phyloP scores from a whole-genome alignment of 495 filamentous ascomycete genomes.

The Aspergillus kassunensis region DNA sequence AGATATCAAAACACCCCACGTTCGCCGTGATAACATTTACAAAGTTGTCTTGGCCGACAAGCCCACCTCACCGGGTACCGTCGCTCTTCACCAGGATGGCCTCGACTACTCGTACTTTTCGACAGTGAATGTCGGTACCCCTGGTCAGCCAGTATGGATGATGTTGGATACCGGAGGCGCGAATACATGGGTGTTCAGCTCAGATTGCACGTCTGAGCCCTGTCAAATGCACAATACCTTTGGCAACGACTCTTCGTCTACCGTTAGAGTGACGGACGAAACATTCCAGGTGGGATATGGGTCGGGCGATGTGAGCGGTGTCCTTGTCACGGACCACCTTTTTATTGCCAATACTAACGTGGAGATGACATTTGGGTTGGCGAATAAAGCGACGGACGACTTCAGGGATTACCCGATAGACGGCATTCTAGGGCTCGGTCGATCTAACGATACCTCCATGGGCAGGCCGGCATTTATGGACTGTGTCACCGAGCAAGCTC shows the following conservation, averaged over 20 bases:
- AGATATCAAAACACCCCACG: slow-evolving; percentile 29
- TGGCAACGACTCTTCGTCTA: slow-evolving; percentile 55
- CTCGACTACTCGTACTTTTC: slow-evolving; percentile 76
- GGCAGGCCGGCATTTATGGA: slow-evolving; percentile 60
- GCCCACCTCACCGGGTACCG: slow-evolving; percentile 53
- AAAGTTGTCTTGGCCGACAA: slow-evolving; percentile 50
- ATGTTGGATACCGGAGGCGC: slow-evolving; percentile 75
- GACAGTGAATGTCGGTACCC: slow-evolving; percentile 61
- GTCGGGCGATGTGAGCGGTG: slow-evolving; percentile 62
- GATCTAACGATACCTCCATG: slow-evolving; percentile 36
- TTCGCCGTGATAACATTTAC: slow-evolving; percentile 49
- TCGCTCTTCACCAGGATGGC: slow-evolving; percentile 69
- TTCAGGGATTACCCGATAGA: slow-evolving; percentile 77
- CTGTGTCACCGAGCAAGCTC: slow-evolving; percentile 49
- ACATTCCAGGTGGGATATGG: slow-evolving; percentile 65
- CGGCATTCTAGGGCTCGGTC: slow-evolving; percentile 79
- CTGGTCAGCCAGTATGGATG: slow-evolving; percentile 62
- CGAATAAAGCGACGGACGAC: slow-evolving; percentile 58
- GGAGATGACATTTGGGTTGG: slow-evolving; percentile 63
- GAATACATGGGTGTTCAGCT: slow-evolving; percentile 74
- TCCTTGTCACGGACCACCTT: slow-evolving; percentile 58
- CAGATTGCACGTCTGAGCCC: slow-evolving; percentile 55
- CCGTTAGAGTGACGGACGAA: slow-evolving; percentile 43
- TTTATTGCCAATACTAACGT: slow-evolving; percentile 60
- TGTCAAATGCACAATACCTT: slow-evolving; percentile 67